Conservation (phyloP, 768 basidiomycete species). For the Kwoniella bestiolae region DNA sequence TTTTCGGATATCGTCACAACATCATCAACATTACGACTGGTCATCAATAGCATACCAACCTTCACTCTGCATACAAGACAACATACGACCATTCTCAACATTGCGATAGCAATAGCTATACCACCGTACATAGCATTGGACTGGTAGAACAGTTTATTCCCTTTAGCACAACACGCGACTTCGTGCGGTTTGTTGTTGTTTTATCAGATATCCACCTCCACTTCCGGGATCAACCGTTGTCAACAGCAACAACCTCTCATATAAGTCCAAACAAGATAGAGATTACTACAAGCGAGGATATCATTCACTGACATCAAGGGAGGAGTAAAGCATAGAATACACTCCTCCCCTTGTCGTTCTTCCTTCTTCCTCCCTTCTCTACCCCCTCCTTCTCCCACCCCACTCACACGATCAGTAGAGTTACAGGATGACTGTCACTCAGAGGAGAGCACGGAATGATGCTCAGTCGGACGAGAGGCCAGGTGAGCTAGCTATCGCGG, state of each 20-base stretch:
- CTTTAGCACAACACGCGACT: conserved; percentile 2
- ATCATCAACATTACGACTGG: background rate
- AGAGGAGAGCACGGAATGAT: conserved; percentile 49
- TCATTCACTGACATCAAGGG: background rate
- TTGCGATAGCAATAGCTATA: too few relatives aligned
- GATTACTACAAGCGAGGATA: too few relatives aligned
- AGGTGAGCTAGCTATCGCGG: conserved; percentile 35
- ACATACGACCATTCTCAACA: too few relatives aligned
- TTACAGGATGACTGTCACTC: conserved; percentile 53
- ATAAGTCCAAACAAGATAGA: background rate
- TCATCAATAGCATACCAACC: background rate
- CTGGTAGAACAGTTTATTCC: too few relatives aligned
- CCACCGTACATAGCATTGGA: background rate
- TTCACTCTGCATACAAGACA: background rate
- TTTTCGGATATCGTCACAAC: background rate
- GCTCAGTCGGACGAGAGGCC: conserved; percentile 41
- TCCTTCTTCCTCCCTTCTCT: background rate
- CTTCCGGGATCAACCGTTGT: conserved; percentile 16
- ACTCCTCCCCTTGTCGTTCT: conserved; percentile 2
- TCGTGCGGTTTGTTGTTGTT: background rate
- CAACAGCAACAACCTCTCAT: background rate
- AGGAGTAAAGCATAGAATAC: conserved; percentile 2
- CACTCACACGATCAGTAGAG: conserved; percentile 6
- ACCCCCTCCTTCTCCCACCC: background rate
- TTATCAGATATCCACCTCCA: conserved; percentile 16